Percentiles rank a stretch among this genome's conserved stretches.
Evolutionary conservation across 805 yeast genomes (phyloP).

Genomic region (Schwanniomyces polymorphus): DNA sequence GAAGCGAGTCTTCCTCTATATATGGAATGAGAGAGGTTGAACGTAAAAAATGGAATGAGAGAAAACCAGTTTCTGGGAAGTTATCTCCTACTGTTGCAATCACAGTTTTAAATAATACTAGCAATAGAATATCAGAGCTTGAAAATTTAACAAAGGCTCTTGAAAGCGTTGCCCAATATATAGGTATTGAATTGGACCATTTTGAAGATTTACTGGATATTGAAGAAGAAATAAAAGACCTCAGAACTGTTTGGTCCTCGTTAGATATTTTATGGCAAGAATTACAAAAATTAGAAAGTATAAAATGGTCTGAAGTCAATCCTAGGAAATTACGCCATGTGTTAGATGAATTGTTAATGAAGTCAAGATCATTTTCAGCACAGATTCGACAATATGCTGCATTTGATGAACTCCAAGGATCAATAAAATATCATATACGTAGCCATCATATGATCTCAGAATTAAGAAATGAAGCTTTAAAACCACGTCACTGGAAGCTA

Average conservation of each 20-base stretch:
- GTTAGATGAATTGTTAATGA: conserved; percentile 50
- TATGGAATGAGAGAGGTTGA: conserved; percentile 28
- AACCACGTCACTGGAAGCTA: conserved; percentile 65
- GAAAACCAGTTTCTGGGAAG: conserved; percentile 47
- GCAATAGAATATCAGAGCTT: conserved; percentile 10
- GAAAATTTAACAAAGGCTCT: conserved; percentile 21
- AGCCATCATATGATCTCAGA: conserved; percentile 40
- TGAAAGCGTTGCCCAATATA: conserved; percentile 18
- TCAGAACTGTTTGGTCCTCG: conserved; percentile 63
- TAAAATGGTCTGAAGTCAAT: conserved; percentile 51
- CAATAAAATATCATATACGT: conserved; percentile 41
- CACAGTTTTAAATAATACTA: conserved; percentile 26
- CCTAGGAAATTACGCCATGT: conserved; percentile 44
- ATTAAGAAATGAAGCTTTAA: conserved; percentile 57
- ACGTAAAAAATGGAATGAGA: conserved; percentile 46
- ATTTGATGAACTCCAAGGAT: conserved; percentile 54
- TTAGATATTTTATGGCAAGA: conserved; percentile 52
- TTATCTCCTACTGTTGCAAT: conserved; percentile 47
- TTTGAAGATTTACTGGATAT: conserved; percentile 27
- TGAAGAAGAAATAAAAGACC: conserved; percentile 52
- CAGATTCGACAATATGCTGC: conserved; percentile 68
- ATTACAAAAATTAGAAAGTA: conserved; percentile 40
- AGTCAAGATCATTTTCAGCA: conserved; percentile 53
- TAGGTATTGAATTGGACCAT: conserved; percentile 31
- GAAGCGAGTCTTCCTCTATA: conserved; percentile 37